phyloP scores from a whole-genome alignment of 495 filamentous ascomycete genomes.

The Viridothelium virens region DNA sequence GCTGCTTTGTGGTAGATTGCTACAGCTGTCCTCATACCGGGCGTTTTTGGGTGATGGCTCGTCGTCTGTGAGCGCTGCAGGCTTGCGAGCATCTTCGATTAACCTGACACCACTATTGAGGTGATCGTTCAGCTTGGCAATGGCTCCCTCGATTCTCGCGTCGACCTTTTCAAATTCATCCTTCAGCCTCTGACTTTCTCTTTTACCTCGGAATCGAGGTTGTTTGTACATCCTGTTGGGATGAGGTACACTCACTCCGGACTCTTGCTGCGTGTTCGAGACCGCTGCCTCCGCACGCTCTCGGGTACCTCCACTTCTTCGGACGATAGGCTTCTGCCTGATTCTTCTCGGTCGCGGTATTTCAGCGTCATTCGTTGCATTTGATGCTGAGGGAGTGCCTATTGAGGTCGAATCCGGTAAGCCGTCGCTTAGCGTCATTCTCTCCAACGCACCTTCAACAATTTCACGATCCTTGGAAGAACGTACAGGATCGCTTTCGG shows the following conservation, averaged over 20 bases:
- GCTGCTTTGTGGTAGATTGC: neutral
- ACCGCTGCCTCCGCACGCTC: neutral
- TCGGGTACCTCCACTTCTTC: slow-evolving; percentile 9
- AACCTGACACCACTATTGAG: neutral
- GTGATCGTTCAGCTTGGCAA: slow-evolving; percentile 7
- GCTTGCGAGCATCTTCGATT: slow-evolving; percentile 8
- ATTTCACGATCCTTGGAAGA: slow-evolving; percentile 9
- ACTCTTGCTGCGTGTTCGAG: slow-evolving; percentile 3
- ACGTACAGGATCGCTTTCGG: slow-evolving; percentile 17
- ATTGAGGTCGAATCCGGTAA: neutral
- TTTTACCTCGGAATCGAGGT: neutral
- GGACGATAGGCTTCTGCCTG: slow-evolving; percentile 4
- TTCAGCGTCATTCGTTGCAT: slow-evolving; percentile 10
- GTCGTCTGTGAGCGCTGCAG: neutral
- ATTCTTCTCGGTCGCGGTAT: slow-evolving; percentile 9
- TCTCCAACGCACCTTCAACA: slow-evolving; percentile 8
- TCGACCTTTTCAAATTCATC: slow-evolving; percentile 4
- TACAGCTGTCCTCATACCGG: neutral
- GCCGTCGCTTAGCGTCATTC: slow-evolving; percentile 2
- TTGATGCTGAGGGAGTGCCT: neutral
- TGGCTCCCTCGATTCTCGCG: slow-evolving; percentile 1
- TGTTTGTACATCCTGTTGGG: slow-evolving; percentile 6
- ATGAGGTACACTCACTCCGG: slow-evolving; percentile 5
- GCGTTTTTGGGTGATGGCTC: neutral
- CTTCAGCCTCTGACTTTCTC: neutral